Evolutionary conservation across 129 eudicot species (phyloP).

Genomic region (Pulicaria dysenterica): DNA sequence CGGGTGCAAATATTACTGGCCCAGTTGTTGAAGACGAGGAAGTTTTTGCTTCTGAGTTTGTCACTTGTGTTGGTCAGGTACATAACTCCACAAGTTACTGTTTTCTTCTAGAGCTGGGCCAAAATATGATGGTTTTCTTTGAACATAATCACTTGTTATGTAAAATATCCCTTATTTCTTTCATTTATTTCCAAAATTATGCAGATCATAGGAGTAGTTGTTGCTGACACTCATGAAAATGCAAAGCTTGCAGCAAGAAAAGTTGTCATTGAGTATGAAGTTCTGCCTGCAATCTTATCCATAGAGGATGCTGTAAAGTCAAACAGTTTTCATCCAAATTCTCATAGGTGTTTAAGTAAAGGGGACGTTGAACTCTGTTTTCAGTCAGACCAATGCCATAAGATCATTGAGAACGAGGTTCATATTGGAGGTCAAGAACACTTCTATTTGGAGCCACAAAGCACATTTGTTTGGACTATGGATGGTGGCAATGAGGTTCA

Average conservation of each 20-base stretch:
- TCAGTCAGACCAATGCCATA: constrained; percentile 71
- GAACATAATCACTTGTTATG: constrained; percentile 2
- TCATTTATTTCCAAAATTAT: constrained; percentile 20
- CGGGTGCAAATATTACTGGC: constrained; percentile 66
- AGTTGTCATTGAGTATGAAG: constrained; percentile 79
- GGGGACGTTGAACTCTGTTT: constrained; percentile 84
- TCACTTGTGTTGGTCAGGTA: constrained; percentile 99
- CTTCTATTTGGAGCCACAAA: constrained; percentile 88
- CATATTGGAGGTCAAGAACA: constrained; percentile 96
- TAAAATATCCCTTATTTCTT: background rate
- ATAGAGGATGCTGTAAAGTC: constrained; percentile 71
- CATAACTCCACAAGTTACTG: background rate
- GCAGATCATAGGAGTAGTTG: constrained; percentile 90
- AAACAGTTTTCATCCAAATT: constrained; percentile 71
- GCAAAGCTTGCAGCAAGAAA: constrained; percentile 86
- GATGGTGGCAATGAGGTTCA: constrained; percentile 98
- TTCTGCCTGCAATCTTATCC: constrained; percentile 80
- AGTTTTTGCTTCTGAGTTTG: constrained; percentile 81
- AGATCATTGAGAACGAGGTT: constrained; percentile 85
- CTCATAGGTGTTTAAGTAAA: constrained; percentile 57
- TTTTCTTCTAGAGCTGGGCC: background rate
- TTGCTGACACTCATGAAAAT: constrained; percentile 95
- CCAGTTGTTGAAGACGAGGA: constrained; percentile 80
- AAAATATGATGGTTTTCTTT: background rate
- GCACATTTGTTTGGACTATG: constrained; percentile 80